Base-by-base conservation (phyloP, 345 rosid genomes). In the Aquilaria malaccensis region DNA sequence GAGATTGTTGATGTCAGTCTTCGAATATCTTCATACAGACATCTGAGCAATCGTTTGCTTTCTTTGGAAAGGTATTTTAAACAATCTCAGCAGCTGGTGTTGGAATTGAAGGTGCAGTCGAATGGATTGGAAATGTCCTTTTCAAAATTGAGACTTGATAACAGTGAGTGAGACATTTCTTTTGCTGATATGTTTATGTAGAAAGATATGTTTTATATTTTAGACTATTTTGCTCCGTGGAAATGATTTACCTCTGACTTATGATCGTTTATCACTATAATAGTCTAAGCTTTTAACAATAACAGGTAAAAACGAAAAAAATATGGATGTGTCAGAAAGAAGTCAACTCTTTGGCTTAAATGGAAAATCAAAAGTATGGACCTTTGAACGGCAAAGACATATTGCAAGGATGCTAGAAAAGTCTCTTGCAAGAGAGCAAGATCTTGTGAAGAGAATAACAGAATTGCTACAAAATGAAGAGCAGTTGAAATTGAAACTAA, bases 401-500 rank as follows among this genome's bases (percentile, higher is more conserved):
- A 71, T 80, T 68, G 46, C 85, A 50, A 77, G 88, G 80, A 84
- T 85, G 83, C 70, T 94, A 62, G 92, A 90, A 78, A 90, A 84
- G 71, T 86, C 90, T 55, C 79, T 90, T 59, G 66, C 85, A 60
- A 80, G 86, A 74, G 96, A 90, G 87, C 60, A 83, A 51, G 83
- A 87, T 65, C 87, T 86, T 11, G 90, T 85, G 84, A 87, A 83
- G 80, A 81, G 84, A 68, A 51, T 85, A 65, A 69, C 75, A 51
- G 82, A 78, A n/a, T 70, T 76, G 2, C 72, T 72, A 67, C 85
- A 74, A 78, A 84, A 77, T 31, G 92, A 93, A 76, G 92, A 87
- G 63, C 90, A 86, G 65, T 68, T 93, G 77, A 83, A 86, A 69
- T 54, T 83, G 57, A 90, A 90, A 86, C 83, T 94, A 31, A 92